Evolutionary conservation across 257 asterid genomes (phyloP), one percentile per base, ranked within the genome.

Genomic region (Rauvolfia tetraphylla): DNA sequence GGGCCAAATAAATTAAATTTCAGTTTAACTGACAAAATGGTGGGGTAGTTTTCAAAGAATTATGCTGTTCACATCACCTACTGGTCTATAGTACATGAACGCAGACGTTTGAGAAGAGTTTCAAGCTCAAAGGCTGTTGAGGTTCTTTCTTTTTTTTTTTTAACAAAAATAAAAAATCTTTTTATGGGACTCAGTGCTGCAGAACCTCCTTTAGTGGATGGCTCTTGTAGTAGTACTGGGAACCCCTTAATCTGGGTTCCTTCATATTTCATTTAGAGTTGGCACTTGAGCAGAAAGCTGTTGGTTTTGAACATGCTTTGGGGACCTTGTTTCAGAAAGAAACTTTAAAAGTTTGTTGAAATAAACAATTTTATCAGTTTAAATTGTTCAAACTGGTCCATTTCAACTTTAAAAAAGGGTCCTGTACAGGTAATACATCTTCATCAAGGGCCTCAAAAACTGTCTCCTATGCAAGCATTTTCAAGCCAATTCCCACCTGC

Each of bases 311-410:
- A 39, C 23, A 51, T 22, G 57, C 10, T 75, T 18, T 62, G 36
- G 78, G 72, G 13, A 34, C 78, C 22, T 46, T 62, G 65, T n/a
- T 51, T 46, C 51, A 62, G 65, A 72, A 75, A 62, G 38, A 75
- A 31, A 6, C 5, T 31, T 44, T 61, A 44, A 75, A 62, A 29
- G 69, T 62, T 62, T 62, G 65, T 38, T 51, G 57, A 53, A 18
- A 6, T 51, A 23, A 51, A 51, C 57, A 14, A 0, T 14, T 53
- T 4, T 48, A 29, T 34, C 1, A n/a, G 53, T 54, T 53, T 62
- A 54, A 72, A 54, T 67, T 20, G 34, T 36, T 56, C 76, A 34
- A 23, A 72, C 53, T 49, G 22, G 15, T 14, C 53, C 49, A 39
- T 11, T 71, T 41, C 29, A 44, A 12, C 49, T 44, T 1, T 8